Percentiles rank a stretch among this genome's conserved stretches.
These are phyloP conservation scores for Vachellia pachyceras DNA, from an alignment of 306 rosid genomes.

Conservation along the genomic window DNA sequence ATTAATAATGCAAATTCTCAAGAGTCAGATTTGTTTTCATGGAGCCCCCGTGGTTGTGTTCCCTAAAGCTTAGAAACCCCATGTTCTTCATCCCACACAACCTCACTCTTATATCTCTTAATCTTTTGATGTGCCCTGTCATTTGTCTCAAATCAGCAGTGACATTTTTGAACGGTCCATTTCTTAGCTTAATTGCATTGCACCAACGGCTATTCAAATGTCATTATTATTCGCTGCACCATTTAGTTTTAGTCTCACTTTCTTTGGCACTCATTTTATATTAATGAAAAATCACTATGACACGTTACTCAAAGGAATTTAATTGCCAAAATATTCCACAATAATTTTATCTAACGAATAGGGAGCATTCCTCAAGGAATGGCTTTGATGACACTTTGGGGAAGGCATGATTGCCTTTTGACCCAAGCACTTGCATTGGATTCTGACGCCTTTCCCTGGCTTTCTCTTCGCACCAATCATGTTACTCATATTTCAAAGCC, in stretches of 20 bases:
- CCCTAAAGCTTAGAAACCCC: conserved; percentile 69
- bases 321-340: too few species aligned
- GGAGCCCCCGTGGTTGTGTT: conserved; percentile 50
- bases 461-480: not conserved
- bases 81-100: conserved; percentile 47
- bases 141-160: not conserved
- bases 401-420: not conserved
- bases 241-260: not conserved
- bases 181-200: conserved; percentile 3
- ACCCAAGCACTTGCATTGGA: conserved; percentile 14
- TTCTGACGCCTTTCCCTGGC: conserved; percentile 1
- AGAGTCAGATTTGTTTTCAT: not conserved
- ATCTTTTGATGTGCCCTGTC: not conserved
- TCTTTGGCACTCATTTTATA: not conserved
- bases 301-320: too few species aligned
- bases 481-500: not conserved
- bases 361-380: not conserved
- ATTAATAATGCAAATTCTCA: not conserved
- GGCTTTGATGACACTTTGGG: not conserved
- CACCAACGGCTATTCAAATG: conserved; percentile 31
- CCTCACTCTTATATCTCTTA: not conserved
- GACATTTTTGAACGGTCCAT: not conserved
- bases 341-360: not conserved
- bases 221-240: not conserved
- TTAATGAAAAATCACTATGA: too few species aligned